Base-by-base conservation (phyloP, 2,329 filamentous ascomycete genomes). In the Nemania abortiva region DNA sequence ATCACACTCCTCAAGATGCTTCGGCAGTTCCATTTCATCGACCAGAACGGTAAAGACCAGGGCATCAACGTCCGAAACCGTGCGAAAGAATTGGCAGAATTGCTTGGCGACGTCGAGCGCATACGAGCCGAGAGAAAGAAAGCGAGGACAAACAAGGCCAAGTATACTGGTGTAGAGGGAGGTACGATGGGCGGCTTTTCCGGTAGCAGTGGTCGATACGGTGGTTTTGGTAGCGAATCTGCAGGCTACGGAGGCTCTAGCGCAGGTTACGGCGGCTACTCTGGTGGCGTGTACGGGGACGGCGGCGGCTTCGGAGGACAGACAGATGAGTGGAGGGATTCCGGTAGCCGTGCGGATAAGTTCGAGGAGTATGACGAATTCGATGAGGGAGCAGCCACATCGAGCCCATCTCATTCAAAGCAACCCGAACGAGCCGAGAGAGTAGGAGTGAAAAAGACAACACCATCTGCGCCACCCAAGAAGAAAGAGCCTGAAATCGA, bases 321-420 rank as follows among this genome's bases (percentile, higher is more conserved):
- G 76, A 81, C 86, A 22, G 88, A 86, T 74, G 92, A 93, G 60
- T 97, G 92, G 82, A 87, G 89, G 67, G 90, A 93, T 74, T 82
- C 85, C 24, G 83, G 88, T 67, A 85, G 84, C 74, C 84, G 90
- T 66, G 84, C 86, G 64, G 94, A 97, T 73, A 89, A 91, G 72
- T 99, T 98, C 75, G 95, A 98, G 75, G 96, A 98, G 81, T 99
- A 99, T 77, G 95, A 99, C 78, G 96, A 99, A 81, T 95, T 91
- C 76, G 95, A 98, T 65, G 96, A 97, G 76, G 93, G 87, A 49
- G 82, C 85, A 39, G 85, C 86, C 57, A 82, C 82, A 58, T 79
- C 85, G 60, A 83, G 87, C 67, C 82, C 88, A 27, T 83, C 84
- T 39, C 84, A 84, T 73, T 83, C 85, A 75, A 88, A 85, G 78